Evolutionary conservation across 2,329 filamentous ascomycete species (phyloP).

Genomic region (Neonectria coccinea): DNA sequence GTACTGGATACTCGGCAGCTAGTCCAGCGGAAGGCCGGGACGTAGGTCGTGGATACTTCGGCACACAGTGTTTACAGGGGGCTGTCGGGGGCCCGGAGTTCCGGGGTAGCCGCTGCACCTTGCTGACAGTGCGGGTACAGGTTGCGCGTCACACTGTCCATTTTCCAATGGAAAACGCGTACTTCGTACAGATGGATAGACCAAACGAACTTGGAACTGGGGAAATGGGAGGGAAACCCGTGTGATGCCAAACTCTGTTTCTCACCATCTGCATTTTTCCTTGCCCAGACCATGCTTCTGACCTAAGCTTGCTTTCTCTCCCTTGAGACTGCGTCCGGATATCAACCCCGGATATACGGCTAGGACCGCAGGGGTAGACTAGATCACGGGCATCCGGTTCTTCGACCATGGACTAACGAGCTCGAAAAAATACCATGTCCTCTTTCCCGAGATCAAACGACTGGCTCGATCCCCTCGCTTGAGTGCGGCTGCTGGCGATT

Average conservation of each 20-base stretch:
- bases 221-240: too few species aligned
- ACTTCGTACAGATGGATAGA: not conserved
- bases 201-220: not conserved
- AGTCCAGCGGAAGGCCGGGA: constrained; percentile 4
- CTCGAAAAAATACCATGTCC: not conserved
- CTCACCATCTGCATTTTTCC: not conserved
- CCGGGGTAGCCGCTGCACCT: constrained; percentile 43
- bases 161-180: not conserved
- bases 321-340: not conserved
- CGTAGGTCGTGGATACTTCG: constrained; percentile 7
- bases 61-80: constrained; percentile 17
- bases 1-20: constrained; percentile 12
- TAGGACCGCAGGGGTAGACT: not conserved
- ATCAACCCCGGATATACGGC: not conserved
- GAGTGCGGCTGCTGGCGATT: not conserved
- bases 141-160: not conserved
- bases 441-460: not conserved
- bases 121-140: constrained; percentile 14
- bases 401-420: not conserved
- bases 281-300: not conserved
- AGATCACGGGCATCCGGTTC: not conserved
- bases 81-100: constrained; percentile 11
- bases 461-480: not conserved
- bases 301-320: not conserved
- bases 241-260: not conserved